These are phyloP conservation scores for Leptodontidium sp. DNA, from an alignment of 2,329 filamentous ascomycete genomes.

Conservation along the genomic window DNA sequence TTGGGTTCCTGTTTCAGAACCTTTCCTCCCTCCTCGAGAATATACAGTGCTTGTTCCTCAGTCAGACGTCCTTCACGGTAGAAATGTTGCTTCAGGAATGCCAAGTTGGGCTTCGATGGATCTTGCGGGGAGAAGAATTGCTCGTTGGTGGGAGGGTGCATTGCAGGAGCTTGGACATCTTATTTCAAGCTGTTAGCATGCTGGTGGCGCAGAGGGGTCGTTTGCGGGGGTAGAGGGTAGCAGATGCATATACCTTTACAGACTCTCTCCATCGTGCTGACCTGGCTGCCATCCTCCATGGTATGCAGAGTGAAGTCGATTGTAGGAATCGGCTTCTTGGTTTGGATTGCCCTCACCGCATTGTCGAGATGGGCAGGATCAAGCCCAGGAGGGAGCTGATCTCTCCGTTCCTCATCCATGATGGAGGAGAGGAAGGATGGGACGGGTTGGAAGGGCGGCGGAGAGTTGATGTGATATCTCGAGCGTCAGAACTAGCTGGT, in stretches of 20 bases:
- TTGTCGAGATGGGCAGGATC: constrained; percentile 74
- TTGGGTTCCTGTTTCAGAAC: constrained; percentile 91
- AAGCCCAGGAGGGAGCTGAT: constrained; percentile 34
- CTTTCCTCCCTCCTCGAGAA: constrained; percentile 87
- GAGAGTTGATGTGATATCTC: not conserved
- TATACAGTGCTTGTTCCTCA: constrained; percentile 97
- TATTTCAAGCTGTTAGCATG: constrained; percentile 43
- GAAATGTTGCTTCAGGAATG: constrained; percentile 97
- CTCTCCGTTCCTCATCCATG: constrained; percentile 45
- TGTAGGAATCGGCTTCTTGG: constrained; percentile 95
- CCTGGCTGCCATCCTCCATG: constrained; percentile 96
- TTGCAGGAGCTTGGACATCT: constrained; percentile 98
- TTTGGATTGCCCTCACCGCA: constrained; percentile 87
- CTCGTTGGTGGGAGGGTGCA: constrained; percentile 89
- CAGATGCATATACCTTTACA: constrained; percentile 83
- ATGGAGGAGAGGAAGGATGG: constrained; percentile 26
- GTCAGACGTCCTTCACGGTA: constrained; percentile 97
- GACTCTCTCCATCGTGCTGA: constrained; percentile 94
- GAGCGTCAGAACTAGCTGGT: constrained; percentile 13
- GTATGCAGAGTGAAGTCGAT: constrained; percentile 99
- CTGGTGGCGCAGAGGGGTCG: constrained; percentile 14
- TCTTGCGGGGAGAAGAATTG: constrained; percentile 92
- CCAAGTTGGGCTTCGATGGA: constrained; percentile 86
- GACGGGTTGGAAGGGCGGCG: not conserved
- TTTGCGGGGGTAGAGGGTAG: constrained; percentile 30